phyloP scores from a whole-genome alignment of 2,329 filamentous ascomycete genomes.

The Pseudogymnoascus sp. region DNA sequence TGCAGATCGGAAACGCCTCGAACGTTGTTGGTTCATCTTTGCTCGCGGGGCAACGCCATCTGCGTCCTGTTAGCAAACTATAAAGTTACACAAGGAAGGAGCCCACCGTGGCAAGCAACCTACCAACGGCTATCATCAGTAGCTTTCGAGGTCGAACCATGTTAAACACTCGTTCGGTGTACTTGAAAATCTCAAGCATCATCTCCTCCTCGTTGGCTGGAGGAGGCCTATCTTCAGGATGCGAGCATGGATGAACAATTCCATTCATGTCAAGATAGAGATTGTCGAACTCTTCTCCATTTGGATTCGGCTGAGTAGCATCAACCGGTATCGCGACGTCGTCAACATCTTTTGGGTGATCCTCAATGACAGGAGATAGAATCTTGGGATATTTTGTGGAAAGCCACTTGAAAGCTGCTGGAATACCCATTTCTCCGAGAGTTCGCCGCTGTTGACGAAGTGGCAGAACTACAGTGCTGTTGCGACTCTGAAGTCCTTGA shows the following conservation, averaged over 20 bases:
- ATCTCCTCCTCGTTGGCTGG: conserved; percentile 96
- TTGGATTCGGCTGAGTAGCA: conserved; percentile 77
- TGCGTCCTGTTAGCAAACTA: conserved; percentile 27
- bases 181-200: conserved; percentile 98
- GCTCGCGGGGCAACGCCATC: conserved; percentile 95
- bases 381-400: conserved; percentile 97
- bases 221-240: conserved; percentile 86
- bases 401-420: conserved; percentile 76
- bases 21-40: conserved; percentile 99
- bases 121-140: conserved; percentile 93
- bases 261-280: conserved; percentile 99
- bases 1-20: conserved; percentile 86
- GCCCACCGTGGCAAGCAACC: conserved; percentile 26
- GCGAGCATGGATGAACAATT: conserved; percentile 96
- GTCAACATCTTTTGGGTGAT: conserved; percentile 73
- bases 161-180: conserved; percentile 97
- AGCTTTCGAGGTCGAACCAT: conserved; percentile 96
- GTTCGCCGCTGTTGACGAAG: not conserved
- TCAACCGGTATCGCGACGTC: conserved; percentile 80
- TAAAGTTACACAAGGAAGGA: not conserved
- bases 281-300: conserved; percentile 96
- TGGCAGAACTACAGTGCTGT: conserved; percentile 5
- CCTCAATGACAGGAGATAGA: conserved; percentile 82
- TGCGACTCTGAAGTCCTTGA: conserved; percentile 5
- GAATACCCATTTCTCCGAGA: conserved; percentile 69